phyloP scores from a whole-genome alignment of 306 rosid genomes.

The Castanopsis chinensis region DNA sequence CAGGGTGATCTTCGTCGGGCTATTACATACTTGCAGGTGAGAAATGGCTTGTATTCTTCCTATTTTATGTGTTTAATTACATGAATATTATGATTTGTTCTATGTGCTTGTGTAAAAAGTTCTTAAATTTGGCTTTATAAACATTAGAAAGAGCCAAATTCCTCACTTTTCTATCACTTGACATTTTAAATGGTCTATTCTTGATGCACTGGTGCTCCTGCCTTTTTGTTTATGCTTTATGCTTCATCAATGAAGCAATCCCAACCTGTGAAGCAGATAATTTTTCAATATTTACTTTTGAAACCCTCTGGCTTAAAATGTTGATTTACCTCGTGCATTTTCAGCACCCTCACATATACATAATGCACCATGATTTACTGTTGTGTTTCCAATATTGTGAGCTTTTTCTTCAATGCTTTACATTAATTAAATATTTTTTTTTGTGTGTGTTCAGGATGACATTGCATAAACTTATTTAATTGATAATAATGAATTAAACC shows the following conservation, averaged over 20 bases:
- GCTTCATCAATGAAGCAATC: not conserved
- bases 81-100: not conserved
- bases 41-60: constrained; percentile 5
- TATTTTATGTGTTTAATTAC: not conserved
- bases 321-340: not conserved
- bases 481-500: not conserved
- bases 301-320: not conserved
- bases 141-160: not conserved
- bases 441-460: not conserved
- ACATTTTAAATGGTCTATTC: not conserved
- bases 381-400: not conserved
- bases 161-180: not conserved
- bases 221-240: not conserved
- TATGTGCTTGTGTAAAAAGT: not conserved
- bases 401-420: not conserved
- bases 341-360: not conserved
- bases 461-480: not conserved
- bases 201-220: not conserved
- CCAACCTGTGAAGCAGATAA: not conserved
- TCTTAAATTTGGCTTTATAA: not conserved
- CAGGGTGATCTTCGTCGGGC: constrained; percentile 98
- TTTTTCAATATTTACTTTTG: not conserved
- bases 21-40: constrained; percentile 89
- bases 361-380: not conserved
- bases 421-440: not conserved